Evolutionary conservation across 2,329 filamentous ascomycete species (phyloP).

Genomic region (Penicillium sp.): DNA sequence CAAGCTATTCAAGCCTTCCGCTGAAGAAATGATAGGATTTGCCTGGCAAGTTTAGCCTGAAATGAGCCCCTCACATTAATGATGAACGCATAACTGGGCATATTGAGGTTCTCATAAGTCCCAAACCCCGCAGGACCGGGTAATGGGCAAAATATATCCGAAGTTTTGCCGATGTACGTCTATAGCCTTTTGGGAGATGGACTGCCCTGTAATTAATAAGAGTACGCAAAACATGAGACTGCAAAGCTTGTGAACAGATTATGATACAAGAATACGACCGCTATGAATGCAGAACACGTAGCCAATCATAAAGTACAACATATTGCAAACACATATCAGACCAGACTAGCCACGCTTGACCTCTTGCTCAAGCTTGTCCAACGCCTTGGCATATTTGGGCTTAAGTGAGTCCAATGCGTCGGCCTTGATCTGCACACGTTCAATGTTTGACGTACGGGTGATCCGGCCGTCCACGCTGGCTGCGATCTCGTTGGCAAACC

Average conservation of each 20-base stretch:
- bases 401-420: slow-evolving; percentile 29
- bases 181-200: background rate
- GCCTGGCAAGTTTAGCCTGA: slow-evolving; percentile 7
- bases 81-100: background rate
- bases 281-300: slow-evolving; percentile 7
- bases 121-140: background rate
- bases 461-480: slow-evolving; percentile 42
- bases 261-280: slow-evolving; percentile 8
- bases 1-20: slow-evolving; percentile 5
- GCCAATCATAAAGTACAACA: slow-evolving; percentile 2
- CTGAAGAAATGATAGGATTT: background rate
- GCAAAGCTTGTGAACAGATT: background rate
- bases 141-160: background rate
- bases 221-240: background rate
- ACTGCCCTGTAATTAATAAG: background rate
- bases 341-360: slow-evolving; percentile 24
- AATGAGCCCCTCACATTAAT: background rate
- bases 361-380: slow-evolving; percentile 40
- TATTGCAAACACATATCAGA: background rate
- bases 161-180: background rate
- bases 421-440: slow-evolving; percentile 32
- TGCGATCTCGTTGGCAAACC: slow-evolving; percentile 87
- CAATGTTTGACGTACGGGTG: slow-evolving; percentile 27
- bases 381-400: slow-evolving; percentile 32
- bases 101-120: background rate